Conservation (phyloP, 176 grass and related monocot genomes). For the Cenchrus americanus region DNA sequence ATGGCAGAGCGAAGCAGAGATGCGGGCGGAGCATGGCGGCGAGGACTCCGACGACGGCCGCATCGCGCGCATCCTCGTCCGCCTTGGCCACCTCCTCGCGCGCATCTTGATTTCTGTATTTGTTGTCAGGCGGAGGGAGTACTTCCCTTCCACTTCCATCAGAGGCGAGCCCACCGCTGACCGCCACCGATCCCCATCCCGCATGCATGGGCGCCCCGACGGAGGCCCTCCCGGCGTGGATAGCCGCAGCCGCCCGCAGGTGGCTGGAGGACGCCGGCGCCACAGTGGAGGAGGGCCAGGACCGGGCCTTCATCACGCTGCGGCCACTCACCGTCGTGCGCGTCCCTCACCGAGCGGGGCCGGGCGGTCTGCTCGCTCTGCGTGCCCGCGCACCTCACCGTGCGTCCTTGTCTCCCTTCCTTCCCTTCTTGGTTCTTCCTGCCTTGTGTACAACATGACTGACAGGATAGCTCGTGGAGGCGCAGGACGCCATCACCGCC, state of each 20-base stretch:
- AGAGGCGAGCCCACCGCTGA: no score
- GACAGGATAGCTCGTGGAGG: not conserved
- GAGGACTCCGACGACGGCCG: no score
- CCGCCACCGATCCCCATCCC: no score
- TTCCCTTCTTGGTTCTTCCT: not conserved
- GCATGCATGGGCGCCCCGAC: slow-evolving; percentile 35
- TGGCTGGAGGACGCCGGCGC: slow-evolving; percentile 72
- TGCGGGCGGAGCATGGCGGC: no score
- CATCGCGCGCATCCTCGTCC: no score
- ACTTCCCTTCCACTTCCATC: no score
- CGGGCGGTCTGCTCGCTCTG: slow-evolving; percentile 61
- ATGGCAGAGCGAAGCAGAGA: no score
- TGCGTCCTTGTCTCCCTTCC: not conserved
- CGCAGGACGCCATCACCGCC: slow-evolving; percentile 72
- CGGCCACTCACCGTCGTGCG: slow-evolving; percentile 59
- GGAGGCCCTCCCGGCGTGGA: slow-evolving; percentile 27
- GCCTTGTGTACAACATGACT: not conserved
- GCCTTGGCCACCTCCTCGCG: no score
- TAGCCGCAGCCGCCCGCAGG: slow-evolving; percentile 41
- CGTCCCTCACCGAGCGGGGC: slow-evolving; percentile 40
- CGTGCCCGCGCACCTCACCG: slow-evolving; percentile 70
- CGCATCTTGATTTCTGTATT: no score
- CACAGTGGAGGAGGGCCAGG: not conserved
- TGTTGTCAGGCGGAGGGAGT: not conserved
- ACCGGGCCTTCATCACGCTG: slow-evolving; percentile 63